Percentiles rank a stretch among this genome's conserved stretches.
Evolutionary conservation across 306 rosid species (phyloP).

Genomic region (Gastrolobium bilobum): DNA sequence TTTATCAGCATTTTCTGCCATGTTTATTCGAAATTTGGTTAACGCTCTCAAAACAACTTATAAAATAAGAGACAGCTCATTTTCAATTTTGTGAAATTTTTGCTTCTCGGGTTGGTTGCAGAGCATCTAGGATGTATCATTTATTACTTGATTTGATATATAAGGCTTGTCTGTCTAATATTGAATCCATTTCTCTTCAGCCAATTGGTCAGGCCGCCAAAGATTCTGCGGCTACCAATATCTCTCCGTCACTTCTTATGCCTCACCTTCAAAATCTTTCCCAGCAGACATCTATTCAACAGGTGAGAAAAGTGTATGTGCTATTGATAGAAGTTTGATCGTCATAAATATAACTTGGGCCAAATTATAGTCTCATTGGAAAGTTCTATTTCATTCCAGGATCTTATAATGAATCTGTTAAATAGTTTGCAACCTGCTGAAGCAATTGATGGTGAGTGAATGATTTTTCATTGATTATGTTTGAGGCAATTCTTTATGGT

Average conservation of each 20-base stretch:
- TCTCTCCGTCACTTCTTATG: slow-evolving; percentile 66
- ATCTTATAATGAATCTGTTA: slow-evolving; percentile 71
- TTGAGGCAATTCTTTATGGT: not conserved
- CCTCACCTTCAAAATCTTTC: slow-evolving; percentile 84
- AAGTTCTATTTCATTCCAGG: slow-evolving; percentile 59
- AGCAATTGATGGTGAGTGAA: slow-evolving; percentile 71
- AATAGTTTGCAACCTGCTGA: slow-evolving; percentile 74
- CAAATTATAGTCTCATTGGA: slow-evolving; percentile 30
- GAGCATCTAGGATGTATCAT: slow-evolving; percentile 10
- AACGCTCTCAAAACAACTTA: not conserved
- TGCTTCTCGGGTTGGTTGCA: not conserved
- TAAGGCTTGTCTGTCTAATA: not conserved
- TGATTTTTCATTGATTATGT: slow-evolving; percentile 23
- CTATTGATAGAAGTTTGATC: slow-evolving; percentile 19
- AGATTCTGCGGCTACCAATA: slow-evolving; percentile 60
- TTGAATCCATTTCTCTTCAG: slow-evolving; percentile 56
- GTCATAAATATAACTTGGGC: slow-evolving; percentile 9
- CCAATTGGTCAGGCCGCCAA: slow-evolving; percentile 59
- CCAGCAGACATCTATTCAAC: slow-evolving; percentile 84
- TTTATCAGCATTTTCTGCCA: not conserved
- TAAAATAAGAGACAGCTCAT: not conserved
- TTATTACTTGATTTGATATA: slow-evolving; percentile 7
- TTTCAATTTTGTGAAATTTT: slow-evolving; percentile 16
- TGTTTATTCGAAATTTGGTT: slow-evolving; percentile 3
- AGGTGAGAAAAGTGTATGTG: slow-evolving; percentile 57